Percentiles rank a stretch among this genome's conserved stretches.
Evolutionary conservation across 345 rosid species (phyloP).

Genomic region (Acer campestre): DNA sequence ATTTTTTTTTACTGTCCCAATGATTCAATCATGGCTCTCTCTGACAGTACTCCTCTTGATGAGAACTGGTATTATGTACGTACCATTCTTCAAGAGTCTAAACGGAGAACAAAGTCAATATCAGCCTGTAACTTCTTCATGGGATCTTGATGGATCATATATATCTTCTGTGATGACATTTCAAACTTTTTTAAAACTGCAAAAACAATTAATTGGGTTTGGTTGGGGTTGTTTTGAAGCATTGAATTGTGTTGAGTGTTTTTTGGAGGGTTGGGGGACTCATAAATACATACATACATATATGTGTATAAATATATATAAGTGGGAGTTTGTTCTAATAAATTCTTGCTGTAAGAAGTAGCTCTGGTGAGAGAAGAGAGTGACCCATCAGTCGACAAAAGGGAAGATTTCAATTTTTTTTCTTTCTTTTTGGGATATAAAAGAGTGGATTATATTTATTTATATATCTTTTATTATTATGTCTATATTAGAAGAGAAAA

Average conservation of each 20-base stretch:
- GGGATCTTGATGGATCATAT: neutral
- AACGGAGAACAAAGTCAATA: slow-evolving; percentile 17
- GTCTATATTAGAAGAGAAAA: neutral
- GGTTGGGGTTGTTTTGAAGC: slow-evolving; percentile 26
- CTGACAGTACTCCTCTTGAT: slow-evolving; percentile 25
- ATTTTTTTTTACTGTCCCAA: slow-evolving; percentile 32
- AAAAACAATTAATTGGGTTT: slow-evolving; percentile 19
- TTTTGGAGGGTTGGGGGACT: neutral
- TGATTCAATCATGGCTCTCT: slow-evolving; percentile 37
- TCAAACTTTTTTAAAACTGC: slow-evolving; percentile 9
- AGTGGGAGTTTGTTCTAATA: slow-evolving; percentile 31
- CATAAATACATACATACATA: slow-evolving; percentile 5
- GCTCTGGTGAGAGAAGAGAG: slow-evolving; percentile 43
- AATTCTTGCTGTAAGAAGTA: slow-evolving; percentile 12
- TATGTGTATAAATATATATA: neutral
- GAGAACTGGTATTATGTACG: slow-evolving; percentile 23
- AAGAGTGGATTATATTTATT: neutral
- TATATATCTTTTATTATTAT: neutral
- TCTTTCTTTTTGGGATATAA: neutral
- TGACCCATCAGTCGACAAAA: slow-evolving; percentile 60
- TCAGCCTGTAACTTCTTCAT: slow-evolving; percentile 11
- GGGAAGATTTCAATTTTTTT: slow-evolving; percentile 26
- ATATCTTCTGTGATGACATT: neutral
- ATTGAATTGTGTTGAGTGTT: slow-evolving; percentile 11
- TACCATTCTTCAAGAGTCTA: neutral